These are phyloP conservation scores for Amanita rimosa DNA, from an alignment of 768 basidiomycete species.

Conservation along the genomic window DNA sequence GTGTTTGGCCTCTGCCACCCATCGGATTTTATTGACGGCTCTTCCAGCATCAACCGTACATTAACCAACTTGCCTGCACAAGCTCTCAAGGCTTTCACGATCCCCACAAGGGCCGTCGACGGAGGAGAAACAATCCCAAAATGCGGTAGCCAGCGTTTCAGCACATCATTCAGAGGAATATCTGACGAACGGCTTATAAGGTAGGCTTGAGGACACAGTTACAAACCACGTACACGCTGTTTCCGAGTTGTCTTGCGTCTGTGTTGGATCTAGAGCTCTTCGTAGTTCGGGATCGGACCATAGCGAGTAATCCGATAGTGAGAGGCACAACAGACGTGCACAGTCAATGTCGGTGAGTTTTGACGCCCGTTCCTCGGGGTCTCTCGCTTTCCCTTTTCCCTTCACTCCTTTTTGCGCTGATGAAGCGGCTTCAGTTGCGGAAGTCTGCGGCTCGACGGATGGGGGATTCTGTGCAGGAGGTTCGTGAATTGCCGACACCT, in stretches of 20 bases:
- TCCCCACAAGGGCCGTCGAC: constrained; percentile 27
- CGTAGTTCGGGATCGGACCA: constrained; percentile 53
- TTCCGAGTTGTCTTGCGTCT: constrained; percentile 14
- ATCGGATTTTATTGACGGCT: constrained; percentile 22
- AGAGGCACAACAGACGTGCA: constrained; percentile 38
- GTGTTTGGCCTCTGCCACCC: constrained; percentile 13
- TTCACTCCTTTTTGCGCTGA: constrained; percentile 1
- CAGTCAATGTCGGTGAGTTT: constrained; percentile 30
- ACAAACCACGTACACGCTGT: neutral
- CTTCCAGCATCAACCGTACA: constrained; percentile 46
- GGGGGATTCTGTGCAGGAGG: no score
- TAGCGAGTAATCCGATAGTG: constrained; percentile 61
- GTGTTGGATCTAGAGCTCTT: constrained; percentile 27
- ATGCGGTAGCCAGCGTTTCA: constrained; percentile 27
- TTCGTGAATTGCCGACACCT: no score
- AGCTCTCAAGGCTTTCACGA: constrained; percentile 51
- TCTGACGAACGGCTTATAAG: constrained; percentile 24
- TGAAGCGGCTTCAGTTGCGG: no score
- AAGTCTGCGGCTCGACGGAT: no score
- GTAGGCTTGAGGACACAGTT: neutral
- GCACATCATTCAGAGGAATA: constrained; percentile 46
- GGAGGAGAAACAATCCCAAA: constrained; percentile 13
- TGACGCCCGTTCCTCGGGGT: neutral
- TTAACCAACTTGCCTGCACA: constrained; percentile 38
- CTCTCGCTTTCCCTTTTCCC: constrained; percentile 12